These are phyloP conservation scores for Botrytis fragariae DNA, from an alignment of 2,329 filamentous ascomycete species.

Conservation along the genomic window DNA sequence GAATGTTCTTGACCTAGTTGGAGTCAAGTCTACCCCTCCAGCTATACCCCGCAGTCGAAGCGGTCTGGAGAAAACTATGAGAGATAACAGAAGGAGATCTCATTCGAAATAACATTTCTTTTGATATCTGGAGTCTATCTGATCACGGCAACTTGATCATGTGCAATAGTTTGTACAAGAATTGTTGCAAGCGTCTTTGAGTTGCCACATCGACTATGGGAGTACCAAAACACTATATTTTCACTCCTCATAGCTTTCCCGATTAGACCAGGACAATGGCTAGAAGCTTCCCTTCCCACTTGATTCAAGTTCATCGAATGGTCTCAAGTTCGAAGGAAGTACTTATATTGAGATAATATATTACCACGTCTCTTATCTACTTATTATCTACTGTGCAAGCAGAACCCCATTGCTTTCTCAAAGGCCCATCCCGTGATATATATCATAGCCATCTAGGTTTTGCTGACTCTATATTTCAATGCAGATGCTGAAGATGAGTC, in stretches of 20 bases:
- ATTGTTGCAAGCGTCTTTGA: background rate
- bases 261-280: background rate
- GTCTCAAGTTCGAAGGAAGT: background rate
- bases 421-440: too few relatives aligned
- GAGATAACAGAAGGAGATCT: background rate
- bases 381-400: background rate
- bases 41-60: slow-evolving; percentile 12
- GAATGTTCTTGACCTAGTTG: background rate
- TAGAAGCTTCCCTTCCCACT: background rate
- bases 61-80: background rate
- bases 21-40: slow-evolving; percentile 12
- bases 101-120: background rate
- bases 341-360: background rate
- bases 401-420: background rate
- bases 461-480: background rate
- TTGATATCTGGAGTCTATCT: background rate
- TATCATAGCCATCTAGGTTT: background rate
- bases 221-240: background rate
- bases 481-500: slow-evolving; percentile 71
- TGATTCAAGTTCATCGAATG: background rate
- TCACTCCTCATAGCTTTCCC: background rate
- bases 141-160: background rate
- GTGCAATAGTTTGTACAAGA: background rate
- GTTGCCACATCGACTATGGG: background rate
- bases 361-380: background rate